Percentiles rank a stretch among this genome's conserved stretches.
These are phyloP conservation scores for Xerocomellus intermedius DNA, from an alignment of 768 basidiomycete genomes.

Conservation along the genomic window DNA sequence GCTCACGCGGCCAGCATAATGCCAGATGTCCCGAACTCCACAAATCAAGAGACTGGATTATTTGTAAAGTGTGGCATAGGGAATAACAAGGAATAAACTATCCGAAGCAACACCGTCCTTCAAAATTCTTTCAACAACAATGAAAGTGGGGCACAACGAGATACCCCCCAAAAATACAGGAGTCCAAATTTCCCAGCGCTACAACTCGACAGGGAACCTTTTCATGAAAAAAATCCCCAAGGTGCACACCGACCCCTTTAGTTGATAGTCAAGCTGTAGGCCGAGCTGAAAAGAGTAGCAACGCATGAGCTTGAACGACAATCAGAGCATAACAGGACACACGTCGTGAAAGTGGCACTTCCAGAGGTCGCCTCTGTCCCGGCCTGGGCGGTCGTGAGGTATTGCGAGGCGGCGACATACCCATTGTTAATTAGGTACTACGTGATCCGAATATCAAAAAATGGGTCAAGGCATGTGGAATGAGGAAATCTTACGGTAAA, in stretches of 20 bases:
- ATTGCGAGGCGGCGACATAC: constrained; percentile 51
- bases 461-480: not conserved
- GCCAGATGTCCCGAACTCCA: not conserved
- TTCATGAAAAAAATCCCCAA: not conserved
- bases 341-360: constrained; percentile 55
- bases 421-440: constrained; percentile 53
- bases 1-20: too few species aligned
- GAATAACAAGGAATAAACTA: not conserved
- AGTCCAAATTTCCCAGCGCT: not conserved
- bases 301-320: not conserved
- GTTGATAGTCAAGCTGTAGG: constrained; percentile 34
- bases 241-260: not conserved
- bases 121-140: not conserved
- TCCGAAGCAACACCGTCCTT: not conserved
- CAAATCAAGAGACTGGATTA: too few species aligned
- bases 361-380: constrained; percentile 67
- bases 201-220: not conserved
- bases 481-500: not conserved
- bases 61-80: not conserved
- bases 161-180: not conserved
- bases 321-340: constrained; percentile 19
- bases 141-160: not conserved
- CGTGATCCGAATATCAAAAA: not conserved
- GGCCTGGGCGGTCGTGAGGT: constrained; percentile 55
- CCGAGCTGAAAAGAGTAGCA: constrained; percentile 32